Evolutionary conservation across 73 alveolate genomes (phyloP).

Genomic region (Uronychia setigera): DNA sequence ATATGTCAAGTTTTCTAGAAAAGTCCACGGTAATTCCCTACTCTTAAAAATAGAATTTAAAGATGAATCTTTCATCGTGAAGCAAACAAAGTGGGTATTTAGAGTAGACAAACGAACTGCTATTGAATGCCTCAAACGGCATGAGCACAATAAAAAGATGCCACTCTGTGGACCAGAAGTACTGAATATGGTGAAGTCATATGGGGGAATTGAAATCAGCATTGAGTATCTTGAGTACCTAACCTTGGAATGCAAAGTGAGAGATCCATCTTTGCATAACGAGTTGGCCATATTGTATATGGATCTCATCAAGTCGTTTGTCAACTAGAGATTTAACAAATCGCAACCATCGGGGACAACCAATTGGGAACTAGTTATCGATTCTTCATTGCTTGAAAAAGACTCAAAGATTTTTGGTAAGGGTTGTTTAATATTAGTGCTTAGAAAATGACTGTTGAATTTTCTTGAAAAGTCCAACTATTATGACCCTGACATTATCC

Average conservation of each 20-base stretch:
- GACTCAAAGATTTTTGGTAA: slow-evolving; percentile 31
- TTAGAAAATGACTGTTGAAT: slow-evolving; percentile 21
- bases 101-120: slow-evolving; percentile 1
- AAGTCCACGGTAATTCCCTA: slow-evolving; percentile 21
- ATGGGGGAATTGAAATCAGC: slow-evolving; percentile 30
- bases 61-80: slow-evolving; percentile 17
- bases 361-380: slow-evolving; percentile 6
- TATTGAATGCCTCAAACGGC: slow-evolving; percentile 44
- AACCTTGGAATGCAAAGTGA: slow-evolving; percentile 42
- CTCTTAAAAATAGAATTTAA: too few species aligned
- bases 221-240: slow-evolving; percentile 48
- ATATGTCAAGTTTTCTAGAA: slow-evolving; percentile 34
- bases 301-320: background rate
- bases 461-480: slow-evolving; percentile 30
- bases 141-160: slow-evolving; percentile 1
- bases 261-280: slow-evolving; percentile 27
- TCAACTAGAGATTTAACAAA: background rate
- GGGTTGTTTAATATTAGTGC: background rate
- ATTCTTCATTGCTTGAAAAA: too few species aligned
- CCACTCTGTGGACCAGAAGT: slow-evolving; percentile 25
- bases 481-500: slow-evolving; percentile 19
- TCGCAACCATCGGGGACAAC: background rate
- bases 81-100: slow-evolving; percentile 42
- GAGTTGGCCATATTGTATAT: slow-evolving; percentile 51
- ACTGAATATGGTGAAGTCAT: slow-evolving; percentile 15